phyloP scores from a whole-genome alignment of 1,139 yeast species.

The Kurtzmaniella quercitrusa region DNA sequence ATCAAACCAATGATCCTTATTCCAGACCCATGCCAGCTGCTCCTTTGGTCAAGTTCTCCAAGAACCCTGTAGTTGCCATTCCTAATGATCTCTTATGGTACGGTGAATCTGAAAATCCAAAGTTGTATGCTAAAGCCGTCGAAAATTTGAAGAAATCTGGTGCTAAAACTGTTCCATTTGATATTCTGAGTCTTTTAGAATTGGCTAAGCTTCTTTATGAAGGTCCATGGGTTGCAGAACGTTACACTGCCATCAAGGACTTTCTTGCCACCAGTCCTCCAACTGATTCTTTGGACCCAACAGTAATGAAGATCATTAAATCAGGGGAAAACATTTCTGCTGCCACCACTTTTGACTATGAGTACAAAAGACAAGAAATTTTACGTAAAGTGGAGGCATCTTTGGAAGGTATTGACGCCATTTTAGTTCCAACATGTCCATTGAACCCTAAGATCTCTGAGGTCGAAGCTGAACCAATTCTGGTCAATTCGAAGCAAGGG shows the following conservation, averaged over 20 bases:
- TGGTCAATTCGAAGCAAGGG: conserved; percentile 84
- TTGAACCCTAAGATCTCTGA: conserved; percentile 77
- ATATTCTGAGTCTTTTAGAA: conserved; percentile 70
- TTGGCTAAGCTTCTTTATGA: conserved; percentile 89
- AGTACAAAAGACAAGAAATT: conserved; percentile 76
- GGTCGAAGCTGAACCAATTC: conserved; percentile 72
- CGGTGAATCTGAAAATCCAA: conserved; percentile 75
- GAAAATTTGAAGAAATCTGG: conserved; percentile 50
- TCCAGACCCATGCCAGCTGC: conserved; percentile 69
- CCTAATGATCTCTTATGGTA: conserved; percentile 74
- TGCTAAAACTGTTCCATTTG: conserved; percentile 46
- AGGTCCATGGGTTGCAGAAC: conserved; percentile 99
- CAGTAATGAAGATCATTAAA: conserved; percentile 69
- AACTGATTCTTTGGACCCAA: conserved; percentile 68
- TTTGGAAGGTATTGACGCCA: conserved; percentile 61
- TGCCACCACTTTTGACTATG: conserved; percentile 77
- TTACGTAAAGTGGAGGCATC: conserved; percentile 57
- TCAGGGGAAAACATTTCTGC: conserved; percentile 79
- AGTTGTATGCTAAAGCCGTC: conserved; percentile 60
- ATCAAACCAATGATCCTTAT: conserved; percentile 70
- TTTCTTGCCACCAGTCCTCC: conserved; percentile 77
- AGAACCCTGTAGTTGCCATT: conserved; percentile 65
- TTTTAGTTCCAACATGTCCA: conserved; percentile 92
- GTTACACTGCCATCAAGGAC: conserved; percentile 77
- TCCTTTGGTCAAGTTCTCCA: conserved; percentile 56